A percentile compares a stretch with the other conserved stretches of the same genome.
Evolutionary conservation across 495 filamentous ascomycete genomes (phyloP).

Genomic region (Xanthoparmelia taractica): DNA sequence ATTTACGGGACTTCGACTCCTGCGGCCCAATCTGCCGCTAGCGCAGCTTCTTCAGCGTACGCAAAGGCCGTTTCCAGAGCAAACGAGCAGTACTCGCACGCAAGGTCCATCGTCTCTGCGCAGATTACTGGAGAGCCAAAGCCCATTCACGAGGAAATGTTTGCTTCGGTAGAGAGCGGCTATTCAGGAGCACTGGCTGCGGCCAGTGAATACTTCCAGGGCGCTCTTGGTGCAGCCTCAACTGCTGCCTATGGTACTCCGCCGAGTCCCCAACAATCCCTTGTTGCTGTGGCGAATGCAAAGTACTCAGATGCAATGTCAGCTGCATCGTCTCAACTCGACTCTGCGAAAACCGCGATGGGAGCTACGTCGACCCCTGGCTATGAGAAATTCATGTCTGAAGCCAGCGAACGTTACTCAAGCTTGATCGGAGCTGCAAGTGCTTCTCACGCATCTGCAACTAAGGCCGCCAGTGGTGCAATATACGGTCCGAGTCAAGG

Average conservation of each 20-base stretch:
- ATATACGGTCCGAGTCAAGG: slow-evolving; percentile 37
- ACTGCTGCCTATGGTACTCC: slow-evolving; percentile 39
- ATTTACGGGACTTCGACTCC: slow-evolving; percentile 55
- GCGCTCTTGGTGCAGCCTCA: slow-evolving; percentile 42
- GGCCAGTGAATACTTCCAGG: slow-evolving; percentile 50
- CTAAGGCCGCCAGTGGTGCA: slow-evolving; percentile 31
- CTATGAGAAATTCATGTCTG: slow-evolving; percentile 27
- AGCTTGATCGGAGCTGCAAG: slow-evolving; percentile 25
- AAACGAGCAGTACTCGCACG: slow-evolving; percentile 55
- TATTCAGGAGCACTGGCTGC: slow-evolving; percentile 59
- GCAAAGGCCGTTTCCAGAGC: slow-evolving; percentile 52
- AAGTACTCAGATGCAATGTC: slow-evolving; percentile 30
- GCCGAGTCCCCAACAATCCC: slow-evolving; percentile 25
- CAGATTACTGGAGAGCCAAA: slow-evolving; percentile 61
- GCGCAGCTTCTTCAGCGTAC: slow-evolving; percentile 52
- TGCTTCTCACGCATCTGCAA: slow-evolving; percentile 28
- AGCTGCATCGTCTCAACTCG: slow-evolving; percentile 50
- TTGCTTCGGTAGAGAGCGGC: slow-evolving; percentile 58
- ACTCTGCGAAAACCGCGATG: slow-evolving; percentile 48
- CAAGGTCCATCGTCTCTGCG: slow-evolving; percentile 54
- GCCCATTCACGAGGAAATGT: slow-evolving; percentile 51
- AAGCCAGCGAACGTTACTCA: slow-evolving; percentile 26
- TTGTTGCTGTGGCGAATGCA: slow-evolving; percentile 31
- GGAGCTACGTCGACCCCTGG: slow-evolving; percentile 30
- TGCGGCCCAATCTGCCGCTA: slow-evolving; percentile 34